Evolutionary conservation across 78 protist species (phyloP), one percentile per base, ranked within the genome.

Genomic region (Dictyostelium firmibasis): DNA sequence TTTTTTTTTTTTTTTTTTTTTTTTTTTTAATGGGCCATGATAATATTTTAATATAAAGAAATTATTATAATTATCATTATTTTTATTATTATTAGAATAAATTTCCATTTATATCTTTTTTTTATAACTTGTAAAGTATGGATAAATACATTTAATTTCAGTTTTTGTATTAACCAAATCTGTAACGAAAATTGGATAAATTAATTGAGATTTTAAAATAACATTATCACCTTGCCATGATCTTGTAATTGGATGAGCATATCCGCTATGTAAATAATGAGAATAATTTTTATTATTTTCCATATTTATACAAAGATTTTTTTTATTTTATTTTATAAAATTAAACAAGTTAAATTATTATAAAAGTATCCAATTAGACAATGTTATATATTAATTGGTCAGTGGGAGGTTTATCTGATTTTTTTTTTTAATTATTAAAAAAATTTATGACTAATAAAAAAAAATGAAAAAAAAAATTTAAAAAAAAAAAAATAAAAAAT

Each of bases 141-240:
- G 23, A 23, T 18, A 60, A 60, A 31, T 83, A 84, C 89, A 85
- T 86, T 93, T 93, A 41, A 93, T 93, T 78, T 93, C 96, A 67
- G 69, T 82, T 29, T 86, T 75, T 23, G 93, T 74, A 31, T 93
- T 86, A 0, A 25, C 20, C 27, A 38, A 47, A 43, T 81, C 95
- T 38, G 92, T 91, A 18, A 97, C 84, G 36, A 97, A 97, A 31
- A 97, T 53, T 25, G 98, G 98, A 50, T 92, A 97, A n/a, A 97
- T 92, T 27, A 97, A 75, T 29, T 86, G 96, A 36, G 91, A 86
- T 44, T 85, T 86, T 2, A 93, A n/a, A 8, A 93, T 70, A 4
- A 84, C 70, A 20, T 75, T 64, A 38, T 93, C 96, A 53, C 92
- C 96, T 77, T 93, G 96, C 96, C 96, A 93, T 70, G 87, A 82